Base-by-base conservation (phyloP, 495 filamentous ascomycete species). In the Rostrohypoxylon terebratum region DNA sequence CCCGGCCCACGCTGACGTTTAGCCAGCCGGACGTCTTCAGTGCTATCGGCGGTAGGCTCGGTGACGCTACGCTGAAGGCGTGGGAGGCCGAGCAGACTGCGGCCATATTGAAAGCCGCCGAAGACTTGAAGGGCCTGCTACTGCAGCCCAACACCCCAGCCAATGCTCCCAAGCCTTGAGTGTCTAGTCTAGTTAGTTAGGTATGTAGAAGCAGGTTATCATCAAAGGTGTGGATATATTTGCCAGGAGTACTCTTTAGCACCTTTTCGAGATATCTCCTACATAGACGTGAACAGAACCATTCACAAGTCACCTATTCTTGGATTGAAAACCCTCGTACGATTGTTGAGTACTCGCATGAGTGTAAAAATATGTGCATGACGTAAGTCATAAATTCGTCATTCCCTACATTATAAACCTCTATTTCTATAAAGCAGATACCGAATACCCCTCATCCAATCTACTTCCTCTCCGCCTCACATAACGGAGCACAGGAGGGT, bases 71-170 rank as follows among this genome's bases (percentile, higher is more conserved):
- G 0, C 21, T 11, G 59, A 67, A 68, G 59, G 31, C 51, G n/a
- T 83, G 81, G 81, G 71, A 60, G 33, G 71, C 57, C n/a, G 69
- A 74, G 47, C 67, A 77, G 45, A 31, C 40, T 1, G 73, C 38
- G 16, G 59, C 68, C n/a, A 63, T 81, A 1, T 18, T 62, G 54
- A 69, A 79, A 77, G 60, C 64, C 0, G 78, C 77, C 23, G 77
- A 67, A 31, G 80, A 81, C 59, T n/a, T 82, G 23, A 74, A 66
- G 72, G 73, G 18, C 20, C 54, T 80, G 63, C 58, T 82, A 40
- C 48, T 72, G 57, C 64, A 76, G 64, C 69, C 72, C 1, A 73
- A 69, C 10, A 40, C 47, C 14, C 47, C 48, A 20, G 67, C 18
- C 2, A 65, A 71, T 25, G 63, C 59, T 9, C 28, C 23, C 1